Conservation (phyloP, 306 rosid genomes). For the Quercus bicolor region DNA sequence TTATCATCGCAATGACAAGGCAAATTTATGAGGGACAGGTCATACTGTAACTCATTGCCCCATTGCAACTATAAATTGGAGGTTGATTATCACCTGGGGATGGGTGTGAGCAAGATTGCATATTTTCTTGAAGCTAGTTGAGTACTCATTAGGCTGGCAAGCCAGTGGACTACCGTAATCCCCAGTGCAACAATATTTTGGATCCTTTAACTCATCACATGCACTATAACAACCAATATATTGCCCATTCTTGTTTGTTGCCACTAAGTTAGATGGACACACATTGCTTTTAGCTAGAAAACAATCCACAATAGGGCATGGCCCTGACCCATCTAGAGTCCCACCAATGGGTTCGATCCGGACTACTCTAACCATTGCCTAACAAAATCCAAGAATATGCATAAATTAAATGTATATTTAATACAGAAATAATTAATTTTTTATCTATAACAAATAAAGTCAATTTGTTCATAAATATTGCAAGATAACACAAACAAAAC, state of each 20-base stretch:
- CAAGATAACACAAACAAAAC: too few relatives aligned
- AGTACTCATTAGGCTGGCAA: constrained; percentile 7
- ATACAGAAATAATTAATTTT: too few relatives aligned
- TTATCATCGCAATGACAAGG: not conserved
- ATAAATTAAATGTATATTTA: too few relatives aligned
- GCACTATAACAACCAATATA: constrained; percentile 35
- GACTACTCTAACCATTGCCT: not conserved
- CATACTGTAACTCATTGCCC: too few relatives aligned
- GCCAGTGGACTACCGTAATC: not conserved
- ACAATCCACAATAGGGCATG: constrained; percentile 33
- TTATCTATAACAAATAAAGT: too few relatives aligned
- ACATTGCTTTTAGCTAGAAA: not conserved
- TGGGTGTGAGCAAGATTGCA: too few relatives aligned
- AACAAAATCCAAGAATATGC: too few relatives aligned
- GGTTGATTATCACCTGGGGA: too few relatives aligned
- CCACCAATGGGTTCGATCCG: constrained; percentile 30
- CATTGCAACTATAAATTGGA: too few relatives aligned
- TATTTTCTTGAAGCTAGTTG: too few relatives aligned
- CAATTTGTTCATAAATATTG: too few relatives aligned
- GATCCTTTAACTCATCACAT: constrained; percentile 29
- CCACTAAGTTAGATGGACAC: constrained; percentile 18
- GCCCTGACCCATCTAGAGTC: constrained; percentile 17
- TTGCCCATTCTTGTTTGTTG: not conserved
- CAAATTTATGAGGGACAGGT: constrained; percentile 2
- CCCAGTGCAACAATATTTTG: constrained; percentile 30